Conservation (phyloP, 2,329 filamentous ascomycete species). For the Domatiomyces globalis region DNA sequence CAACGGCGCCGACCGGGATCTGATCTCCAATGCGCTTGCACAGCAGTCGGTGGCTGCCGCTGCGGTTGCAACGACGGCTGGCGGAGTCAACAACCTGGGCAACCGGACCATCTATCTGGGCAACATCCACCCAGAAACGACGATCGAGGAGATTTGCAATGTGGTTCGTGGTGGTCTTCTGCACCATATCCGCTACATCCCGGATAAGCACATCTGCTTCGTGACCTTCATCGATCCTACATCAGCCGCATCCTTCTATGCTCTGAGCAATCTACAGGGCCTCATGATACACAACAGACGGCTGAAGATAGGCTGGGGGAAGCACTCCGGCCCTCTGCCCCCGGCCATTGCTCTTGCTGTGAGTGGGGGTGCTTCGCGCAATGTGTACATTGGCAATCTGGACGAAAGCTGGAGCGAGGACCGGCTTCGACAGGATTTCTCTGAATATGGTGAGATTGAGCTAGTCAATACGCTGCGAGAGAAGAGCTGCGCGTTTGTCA, state of each 20-base stretch:
- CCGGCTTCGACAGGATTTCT: constrained; percentile 86
- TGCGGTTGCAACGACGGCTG: constrained; percentile 88
- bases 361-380: constrained; percentile 90
- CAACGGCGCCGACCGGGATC: constrained; percentile 86
- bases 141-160: constrained; percentile 98
- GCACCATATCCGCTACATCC: constrained; percentile 97
- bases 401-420: constrained; percentile 98
- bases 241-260: constrained; percentile 93
- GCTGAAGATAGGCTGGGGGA: constrained; percentile 97
- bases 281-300: constrained; percentile 98
- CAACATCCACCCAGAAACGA: constrained; percentile 97
- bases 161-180: constrained; percentile 89
- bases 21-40: constrained; percentile 90
- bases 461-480: constrained; percentile 90
- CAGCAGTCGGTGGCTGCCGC: constrained; percentile 96
- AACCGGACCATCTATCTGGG: constrained; percentile 96
- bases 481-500: constrained; percentile 99
- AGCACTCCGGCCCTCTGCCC: constrained; percentile 91
- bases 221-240: constrained; percentile 99
- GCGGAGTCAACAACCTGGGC: constrained; percentile 91
- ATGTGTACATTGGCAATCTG: constrained; percentile 94
- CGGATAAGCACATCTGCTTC: constrained; percentile 99
- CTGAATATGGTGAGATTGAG: constrained; percentile 95
- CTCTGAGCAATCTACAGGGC: constrained; percentile 89
- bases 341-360: constrained; percentile 92